Percentiles rank a stretch among this genome's conserved stretches.
Conservation (phyloP, 768 basidiomycete species). For the Auricularia cornea region DNA sequence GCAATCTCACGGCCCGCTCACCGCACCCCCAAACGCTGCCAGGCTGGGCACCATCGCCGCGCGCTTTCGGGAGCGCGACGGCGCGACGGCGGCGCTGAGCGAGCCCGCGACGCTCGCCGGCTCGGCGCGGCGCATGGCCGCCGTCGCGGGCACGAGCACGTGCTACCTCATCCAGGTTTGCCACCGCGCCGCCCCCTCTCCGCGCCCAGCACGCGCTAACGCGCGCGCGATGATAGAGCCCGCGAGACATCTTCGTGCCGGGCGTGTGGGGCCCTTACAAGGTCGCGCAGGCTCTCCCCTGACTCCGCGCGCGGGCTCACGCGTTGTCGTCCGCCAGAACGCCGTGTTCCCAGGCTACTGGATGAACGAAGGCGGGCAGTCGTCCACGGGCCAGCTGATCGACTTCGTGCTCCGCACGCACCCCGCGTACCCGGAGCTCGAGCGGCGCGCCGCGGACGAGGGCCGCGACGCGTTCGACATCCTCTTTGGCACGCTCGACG, state of each 20-base stretch:
- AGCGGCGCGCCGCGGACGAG: constrained; percentile 49
- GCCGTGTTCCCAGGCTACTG: constrained; percentile 91
- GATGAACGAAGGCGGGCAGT: constrained; percentile 99
- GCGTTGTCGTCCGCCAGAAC: constrained; percentile 39
- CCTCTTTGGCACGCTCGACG: constrained; percentile 64
- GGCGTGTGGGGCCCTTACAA: constrained; percentile 93
- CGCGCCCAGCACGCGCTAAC: background rate
- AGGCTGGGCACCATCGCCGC: constrained; percentile 97
- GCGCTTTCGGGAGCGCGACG: constrained; percentile 40
- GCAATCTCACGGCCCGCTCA: too few relatives aligned
- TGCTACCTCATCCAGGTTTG: constrained; percentile 79
- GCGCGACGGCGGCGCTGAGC: constrained; percentile 36
- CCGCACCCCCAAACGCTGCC: constrained; percentile 50
- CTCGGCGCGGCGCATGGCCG: constrained; percentile 75
- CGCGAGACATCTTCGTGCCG: constrained; percentile 73
- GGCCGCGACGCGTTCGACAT: constrained; percentile 36
- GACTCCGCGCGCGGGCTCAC: constrained; percentile 1
- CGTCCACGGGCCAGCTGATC: constrained; percentile 93
- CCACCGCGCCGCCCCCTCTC: too few relatives aligned
- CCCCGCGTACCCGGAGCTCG: constrained; percentile 66
- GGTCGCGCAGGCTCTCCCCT: too few relatives aligned
- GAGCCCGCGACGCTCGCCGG: constrained; percentile 42
- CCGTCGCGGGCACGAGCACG: constrained; percentile 92
- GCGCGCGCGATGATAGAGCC: constrained; percentile 45
- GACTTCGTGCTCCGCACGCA: constrained; percentile 94